Base-by-base conservation (phyloP, 768 basidiomycete genomes). In the Leccinum variicolor region DNA sequence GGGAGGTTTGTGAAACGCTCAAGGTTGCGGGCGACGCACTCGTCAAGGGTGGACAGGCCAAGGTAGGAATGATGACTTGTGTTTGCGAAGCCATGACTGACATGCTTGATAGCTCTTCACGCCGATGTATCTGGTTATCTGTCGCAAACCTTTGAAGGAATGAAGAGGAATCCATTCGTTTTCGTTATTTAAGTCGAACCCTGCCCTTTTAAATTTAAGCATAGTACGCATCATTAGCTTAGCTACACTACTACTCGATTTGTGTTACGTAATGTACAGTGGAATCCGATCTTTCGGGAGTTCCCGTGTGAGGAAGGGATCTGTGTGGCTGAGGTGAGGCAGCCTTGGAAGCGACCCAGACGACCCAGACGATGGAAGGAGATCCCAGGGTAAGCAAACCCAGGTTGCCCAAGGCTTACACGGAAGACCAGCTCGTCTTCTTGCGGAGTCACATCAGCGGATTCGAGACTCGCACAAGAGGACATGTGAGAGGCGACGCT, bases 1-100 rank as follows among this genome's bases (percentile, higher is more conserved):
- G 78, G 66, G 85, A 90, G 56, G 92, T 98, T 34, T 90, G 91
- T 58, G 93, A 97, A 78, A 84, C 88, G 36, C 76, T 98, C 61
- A 94, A 90, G 74, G 73, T 88, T 34, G 94, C 94, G n/a, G 86
- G 77, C 7, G 84, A 84, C 39, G 79, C 89, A 0, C 77, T 98
- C 14, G 90, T 94, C 34, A 81, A 82, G 65, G 92, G 94, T 64
- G 96, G 96, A 17, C 86, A 89, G 71, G 81, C 80, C 56, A 95
- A 96, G 84, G 90, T 90, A 56, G 48, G 81, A 72, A 19, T 53
- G 9, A 19, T 2, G 26, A 39, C 6, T 48, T 36, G 34, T 10
- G 45, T 52, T 13, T 52, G 57, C 26, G 23, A 28, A 6, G 17
- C 23, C 0, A 8, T 13, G 50, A 48, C 60, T 49, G 52, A 50